Percentiles rank a stretch among this genome's conserved stretches.
These are phyloP conservation scores for Lipomyces kockii DNA, from an alignment of 805 yeast genomes.

Conservation along the genomic window DNA sequence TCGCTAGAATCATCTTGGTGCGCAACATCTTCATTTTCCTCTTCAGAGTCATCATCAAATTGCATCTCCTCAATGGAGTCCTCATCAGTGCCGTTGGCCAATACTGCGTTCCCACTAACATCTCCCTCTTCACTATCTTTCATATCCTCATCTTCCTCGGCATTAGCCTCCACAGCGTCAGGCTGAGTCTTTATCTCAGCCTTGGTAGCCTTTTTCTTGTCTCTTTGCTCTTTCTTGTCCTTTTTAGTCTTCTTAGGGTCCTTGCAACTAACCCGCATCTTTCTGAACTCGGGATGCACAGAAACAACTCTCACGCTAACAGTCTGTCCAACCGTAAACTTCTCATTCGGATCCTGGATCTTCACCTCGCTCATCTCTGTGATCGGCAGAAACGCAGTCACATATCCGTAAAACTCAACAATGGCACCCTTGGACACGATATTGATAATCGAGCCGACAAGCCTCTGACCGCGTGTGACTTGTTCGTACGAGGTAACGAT, in stretches of 20 bases:
- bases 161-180: slow-evolving; percentile 58
- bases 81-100: slow-evolving; percentile 39
- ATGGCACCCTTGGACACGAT: slow-evolving; percentile 79
- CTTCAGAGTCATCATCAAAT: slow-evolving; percentile 41
- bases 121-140: slow-evolving; percentile 40
- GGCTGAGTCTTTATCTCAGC: slow-evolving; percentile 9
- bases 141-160: slow-evolving; percentile 37
- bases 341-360: slow-evolving; percentile 76
- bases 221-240: slow-evolving; percentile 39
- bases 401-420: slow-evolving; percentile 77
- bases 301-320: slow-evolving; percentile 66
- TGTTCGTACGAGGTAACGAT: slow-evolving; percentile 54
- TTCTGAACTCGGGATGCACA: slow-evolving; percentile 57
- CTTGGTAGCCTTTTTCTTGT: slow-evolving; percentile 14
- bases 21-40: slow-evolving; percentile 46
- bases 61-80: slow-evolving; percentile 31
- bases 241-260: slow-evolving; percentile 49
- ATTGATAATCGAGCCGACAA: slow-evolving; percentile 74
- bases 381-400: slow-evolving; percentile 81
- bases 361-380: slow-evolving; percentile 89
- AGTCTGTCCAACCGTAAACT: slow-evolving; percentile 82
- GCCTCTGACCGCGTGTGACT: slow-evolving; percentile 58
- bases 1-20: slow-evolving; percentile 43
- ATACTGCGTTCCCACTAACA: slow-evolving; percentile 40
- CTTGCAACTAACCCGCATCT: slow-evolving; percentile 75